phyloP scores from a whole-genome alignment of 1,284 basidiomycete genomes.

The Rhodotorula sp. region DNA sequence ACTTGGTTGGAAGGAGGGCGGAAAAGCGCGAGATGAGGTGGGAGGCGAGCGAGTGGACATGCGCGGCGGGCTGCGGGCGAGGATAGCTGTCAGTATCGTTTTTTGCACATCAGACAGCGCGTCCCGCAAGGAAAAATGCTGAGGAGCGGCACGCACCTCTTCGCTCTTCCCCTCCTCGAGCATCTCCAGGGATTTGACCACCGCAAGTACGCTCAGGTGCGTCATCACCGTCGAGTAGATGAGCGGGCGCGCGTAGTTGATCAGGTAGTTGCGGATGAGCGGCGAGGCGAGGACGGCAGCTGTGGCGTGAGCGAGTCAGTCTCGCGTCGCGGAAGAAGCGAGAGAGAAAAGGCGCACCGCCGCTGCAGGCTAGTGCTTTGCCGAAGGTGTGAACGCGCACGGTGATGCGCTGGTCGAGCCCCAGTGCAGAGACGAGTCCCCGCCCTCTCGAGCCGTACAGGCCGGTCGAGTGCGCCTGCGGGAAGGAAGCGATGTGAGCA shows the following conservation, averaged over 20 bases:
- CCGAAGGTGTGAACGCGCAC: slow-evolving; percentile 65
- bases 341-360: slow-evolving; percentile 61
- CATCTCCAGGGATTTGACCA: slow-evolving; percentile 75
- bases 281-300: slow-evolving; percentile 76
- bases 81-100: background rate
- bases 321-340: background rate
- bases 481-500: too few relatives aligned
- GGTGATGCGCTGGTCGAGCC: slow-evolving; percentile 62
- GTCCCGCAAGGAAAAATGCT: slow-evolving; percentile 5
- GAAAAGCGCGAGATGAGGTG: slow-evolving; percentile 36
- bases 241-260: slow-evolving; percentile 90
- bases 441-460: slow-evolving; percentile 64
- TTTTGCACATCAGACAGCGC: background rate
- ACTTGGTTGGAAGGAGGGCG: slow-evolving; percentile 7
- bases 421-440: slow-evolving; percentile 57
- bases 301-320: slow-evolving; percentile 47
- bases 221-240: slow-evolving; percentile 85
- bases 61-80: slow-evolving; percentile 54
- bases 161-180: slow-evolving; percentile 69
- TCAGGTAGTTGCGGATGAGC: slow-evolving; percentile 75
- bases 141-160: slow-evolving; percentile 52
- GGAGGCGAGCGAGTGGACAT: slow-evolving; percentile 40
- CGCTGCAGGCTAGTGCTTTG: slow-evolving; percentile 70
- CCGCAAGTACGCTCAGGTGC: slow-evolving; percentile 70
- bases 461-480: slow-evolving; percentile 76